Conservation (phyloP, 176 grass and related monocot genomes). For the Eleusine coracana region DNA sequence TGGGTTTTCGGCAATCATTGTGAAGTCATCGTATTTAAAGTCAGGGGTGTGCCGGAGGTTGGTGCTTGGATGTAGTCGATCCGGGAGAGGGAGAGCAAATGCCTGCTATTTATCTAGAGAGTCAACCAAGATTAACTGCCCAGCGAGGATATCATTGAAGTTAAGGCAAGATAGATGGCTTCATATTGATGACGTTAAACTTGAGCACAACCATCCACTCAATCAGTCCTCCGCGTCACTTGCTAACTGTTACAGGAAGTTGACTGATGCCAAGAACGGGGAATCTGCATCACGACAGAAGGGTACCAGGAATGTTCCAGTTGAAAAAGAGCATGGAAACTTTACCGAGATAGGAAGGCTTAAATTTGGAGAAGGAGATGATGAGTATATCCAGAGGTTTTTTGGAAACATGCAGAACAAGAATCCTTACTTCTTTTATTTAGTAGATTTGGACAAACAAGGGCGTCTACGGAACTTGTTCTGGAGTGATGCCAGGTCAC, state of each 20-base stretch:
- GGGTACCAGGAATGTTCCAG: constrained; percentile 55
- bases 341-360: constrained; percentile 62
- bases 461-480: constrained; percentile 75
- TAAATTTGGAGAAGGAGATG: constrained; percentile 71
- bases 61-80: constrained; percentile 83
- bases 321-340: constrained; percentile 58
- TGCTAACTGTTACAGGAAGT: constrained; percentile 66
- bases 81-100: constrained; percentile 77
- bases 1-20: constrained; percentile 66
- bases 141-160: constrained; percentile 77
- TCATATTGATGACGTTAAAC: constrained; percentile 69
- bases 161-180: constrained; percentile 86
- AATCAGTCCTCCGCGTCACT: constrained; percentile 56
- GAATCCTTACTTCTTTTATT: constrained; percentile 86
- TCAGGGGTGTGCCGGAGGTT: constrained; percentile 78
- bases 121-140: constrained; percentile 82
- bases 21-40: constrained; percentile 75
- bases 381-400: constrained; percentile 70
- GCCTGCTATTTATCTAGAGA: constrained; percentile 81
- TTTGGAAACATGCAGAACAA: constrained; percentile 76
- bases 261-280: constrained; percentile 61
- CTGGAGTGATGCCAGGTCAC: constrained; percentile 90
- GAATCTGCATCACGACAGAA: constrained; percentile 45
- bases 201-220: constrained; percentile 91
- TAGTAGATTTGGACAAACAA: constrained; percentile 78